These are phyloP conservation scores for Talaromyces ruber DNA, from an alignment of 495 filamentous ascomycete species.

Conservation along the genomic window DNA sequence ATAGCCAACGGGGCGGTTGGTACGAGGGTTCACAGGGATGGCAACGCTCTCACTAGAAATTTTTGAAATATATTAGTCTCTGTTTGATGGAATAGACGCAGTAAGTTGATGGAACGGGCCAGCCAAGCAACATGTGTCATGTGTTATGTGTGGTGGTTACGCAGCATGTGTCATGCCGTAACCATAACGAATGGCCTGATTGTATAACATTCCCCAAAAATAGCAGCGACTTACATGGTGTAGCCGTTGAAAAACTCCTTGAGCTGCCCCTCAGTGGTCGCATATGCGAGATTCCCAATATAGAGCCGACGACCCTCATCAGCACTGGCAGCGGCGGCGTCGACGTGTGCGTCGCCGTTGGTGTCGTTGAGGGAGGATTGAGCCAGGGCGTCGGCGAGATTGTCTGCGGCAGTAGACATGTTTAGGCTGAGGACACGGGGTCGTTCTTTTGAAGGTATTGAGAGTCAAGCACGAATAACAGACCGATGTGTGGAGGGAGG, in stretches of 20 bases:
- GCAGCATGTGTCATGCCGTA: background rate
- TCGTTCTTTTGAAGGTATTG: slow-evolving; percentile 7
- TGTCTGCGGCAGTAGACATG: slow-evolving; percentile 51
- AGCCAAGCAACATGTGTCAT: background rate
- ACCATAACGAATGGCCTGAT: background rate
- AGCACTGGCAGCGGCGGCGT: slow-evolving; percentile 90
- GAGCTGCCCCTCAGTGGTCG: slow-evolving; percentile 99
- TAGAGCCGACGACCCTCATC: slow-evolving; percentile 98
- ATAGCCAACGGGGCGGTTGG: slow-evolving; percentile 94
- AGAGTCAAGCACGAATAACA: slow-evolving; percentile 11
- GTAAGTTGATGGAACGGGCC: background rate
- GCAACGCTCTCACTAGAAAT: slow-evolving; percentile 80
- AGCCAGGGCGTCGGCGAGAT: slow-evolving; percentile 42
- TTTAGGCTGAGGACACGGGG: slow-evolving; percentile 38
- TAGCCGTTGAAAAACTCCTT: slow-evolving; percentile 98
- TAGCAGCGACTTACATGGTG: slow-evolving; percentile 71
- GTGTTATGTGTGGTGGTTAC: background rate
- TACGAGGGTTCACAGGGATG: slow-evolving; percentile 98
- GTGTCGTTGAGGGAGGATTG: slow-evolving; percentile 49
- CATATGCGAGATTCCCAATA: slow-evolving; percentile 99
- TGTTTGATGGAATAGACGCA: background rate
- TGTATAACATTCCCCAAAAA: background rate
- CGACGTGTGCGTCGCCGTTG: slow-evolving; percentile 68
- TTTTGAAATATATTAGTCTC: background rate
- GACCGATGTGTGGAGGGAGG: slow-evolving; percentile 29